A percentile compares a stretch with the other conserved stretches of the same genome.
Conservation (phyloP, 352 stramenopile genomes). For the Nothophytophthora sp. region DNA sequence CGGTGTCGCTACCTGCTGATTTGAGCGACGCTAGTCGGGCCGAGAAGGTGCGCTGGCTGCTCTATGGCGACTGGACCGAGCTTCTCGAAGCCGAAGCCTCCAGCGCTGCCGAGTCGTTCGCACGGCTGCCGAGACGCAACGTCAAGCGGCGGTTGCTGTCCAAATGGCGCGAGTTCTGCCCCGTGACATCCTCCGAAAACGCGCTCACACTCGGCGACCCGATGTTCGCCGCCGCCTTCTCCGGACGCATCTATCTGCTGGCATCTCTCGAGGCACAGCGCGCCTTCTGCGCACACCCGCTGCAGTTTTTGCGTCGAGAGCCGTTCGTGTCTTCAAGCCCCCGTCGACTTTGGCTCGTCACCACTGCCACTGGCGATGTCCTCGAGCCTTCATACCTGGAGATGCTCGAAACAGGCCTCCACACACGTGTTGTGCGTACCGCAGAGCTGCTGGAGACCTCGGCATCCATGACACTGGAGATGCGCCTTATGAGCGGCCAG, state of each 20-base stretch:
- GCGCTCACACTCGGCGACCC: constrained; percentile 39
- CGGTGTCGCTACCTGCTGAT: constrained; percentile 41
- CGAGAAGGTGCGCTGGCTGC: constrained; percentile 62
- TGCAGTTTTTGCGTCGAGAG: constrained; percentile 43
- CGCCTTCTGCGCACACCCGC: constrained; percentile 41
- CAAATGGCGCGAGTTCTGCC: constrained; percentile 67
- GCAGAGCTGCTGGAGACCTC: constrained; percentile 27
- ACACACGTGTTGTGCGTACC: constrained; percentile 24
- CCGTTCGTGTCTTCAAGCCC: constrained; percentile 20
- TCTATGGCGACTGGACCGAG: constrained; percentile 58
- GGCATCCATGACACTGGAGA: constrained; percentile 32
- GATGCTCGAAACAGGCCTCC: constrained; percentile 16
- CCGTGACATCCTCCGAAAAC: constrained; percentile 38
- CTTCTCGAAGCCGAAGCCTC: constrained; percentile 14
- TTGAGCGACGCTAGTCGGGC: constrained; percentile 27
- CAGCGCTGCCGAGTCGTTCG: constrained; percentile 1
- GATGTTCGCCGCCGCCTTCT: constrained; percentile 40
- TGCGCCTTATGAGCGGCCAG: constrained; percentile 42
- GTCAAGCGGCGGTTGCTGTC: constrained; percentile 30
- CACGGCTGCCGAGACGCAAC: constrained; percentile 25
- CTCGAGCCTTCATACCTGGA: constrained; percentile 19
- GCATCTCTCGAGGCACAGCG: constrained; percentile 30
- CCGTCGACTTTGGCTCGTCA: constrained; percentile 47
- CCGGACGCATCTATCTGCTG: constrained; percentile 57
- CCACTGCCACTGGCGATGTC: constrained; percentile 12